A percentile compares a stretch with the other conserved stretches of the same genome.
Conservation (phyloP, 139 green algal genomes). For the Micromonas commoda region DNA sequence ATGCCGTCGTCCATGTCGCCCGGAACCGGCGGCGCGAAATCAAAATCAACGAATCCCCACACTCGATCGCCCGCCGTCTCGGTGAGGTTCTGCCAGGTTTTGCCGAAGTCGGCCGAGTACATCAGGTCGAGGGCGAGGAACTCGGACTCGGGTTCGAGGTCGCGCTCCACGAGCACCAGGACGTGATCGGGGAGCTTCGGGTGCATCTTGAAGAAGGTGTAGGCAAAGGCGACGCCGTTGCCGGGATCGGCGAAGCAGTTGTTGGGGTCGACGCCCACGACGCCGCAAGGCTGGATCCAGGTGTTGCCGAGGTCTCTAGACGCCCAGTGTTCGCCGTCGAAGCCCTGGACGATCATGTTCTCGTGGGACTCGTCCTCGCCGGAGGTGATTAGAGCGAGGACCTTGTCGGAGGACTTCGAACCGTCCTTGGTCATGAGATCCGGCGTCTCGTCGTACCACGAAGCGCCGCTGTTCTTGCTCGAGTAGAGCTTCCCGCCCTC, state of each 20-base stretch:
- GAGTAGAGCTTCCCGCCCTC: neutral
- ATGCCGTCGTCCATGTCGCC: neutral
- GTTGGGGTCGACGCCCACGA: neutral
- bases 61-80: slow-evolving; percentile 56
- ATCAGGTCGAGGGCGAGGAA: slow-evolving; percentile 61
- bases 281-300: slow-evolving; percentile 15
- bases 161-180: slow-evolving; percentile 27
- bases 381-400: neutral
- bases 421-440: neutral
- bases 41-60: slow-evolving; percentile 81
- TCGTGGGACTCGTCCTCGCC: neutral
- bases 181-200: slow-evolving; percentile 45
- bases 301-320: slow-evolving; percentile 5
- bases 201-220: slow-evolving; percentile 38
- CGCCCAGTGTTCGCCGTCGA: neutral
- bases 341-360: slow-evolving; percentile 5
- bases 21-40: slow-evolving; percentile 49
- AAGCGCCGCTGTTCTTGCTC: neutral
- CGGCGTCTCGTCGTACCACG: slow-evolving; percentile 11
- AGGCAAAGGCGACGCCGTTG: neutral
- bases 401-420: neutral
- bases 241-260: neutral
- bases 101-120: slow-evolving; percentile 45
- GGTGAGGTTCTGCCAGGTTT: slow-evolving; percentile 75
- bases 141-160: slow-evolving; percentile 26